phyloP scores from a whole-genome alignment of 345 rosid species.

The Lepidium aucheri region DNA sequence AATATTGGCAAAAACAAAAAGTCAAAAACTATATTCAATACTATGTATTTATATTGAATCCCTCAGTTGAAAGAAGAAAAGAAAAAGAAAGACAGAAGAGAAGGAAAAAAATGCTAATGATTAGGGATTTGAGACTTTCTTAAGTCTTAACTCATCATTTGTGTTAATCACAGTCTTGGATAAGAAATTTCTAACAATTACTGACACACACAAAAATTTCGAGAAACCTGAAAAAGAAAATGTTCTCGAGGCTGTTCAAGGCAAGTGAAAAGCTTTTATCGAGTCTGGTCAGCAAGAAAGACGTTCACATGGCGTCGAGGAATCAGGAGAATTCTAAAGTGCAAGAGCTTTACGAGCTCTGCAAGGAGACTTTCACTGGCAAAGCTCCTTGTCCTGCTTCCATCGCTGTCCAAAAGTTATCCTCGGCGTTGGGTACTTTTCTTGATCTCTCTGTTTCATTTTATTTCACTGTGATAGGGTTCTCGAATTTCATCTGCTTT shows the following conservation, averaged over 20 bases:
- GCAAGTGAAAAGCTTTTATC: slow-evolving; percentile 40
- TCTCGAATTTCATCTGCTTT: neutral
- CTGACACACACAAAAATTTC: slow-evolving; percentile 7
- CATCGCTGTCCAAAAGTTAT: slow-evolving; percentile 35
- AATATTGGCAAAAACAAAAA: too few relatives aligned
- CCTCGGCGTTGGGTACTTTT: slow-evolving; percentile 68
- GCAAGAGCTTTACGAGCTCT: slow-evolving; percentile 61
- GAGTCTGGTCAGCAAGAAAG: slow-evolving; percentile 26
- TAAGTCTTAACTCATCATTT: neutral
- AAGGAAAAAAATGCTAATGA: neutral
- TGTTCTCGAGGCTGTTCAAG: slow-evolving; percentile 42
- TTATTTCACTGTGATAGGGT: neutral
- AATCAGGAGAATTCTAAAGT: slow-evolving; percentile 39
- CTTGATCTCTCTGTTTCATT: neutral
- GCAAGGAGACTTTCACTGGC: slow-evolving; percentile 49
- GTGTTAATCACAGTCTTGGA: slow-evolving; percentile 2
- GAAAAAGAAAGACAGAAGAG: too few relatives aligned
- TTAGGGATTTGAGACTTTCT: neutral
- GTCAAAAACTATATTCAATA: too few relatives aligned
- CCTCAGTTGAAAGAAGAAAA: too few relatives aligned
- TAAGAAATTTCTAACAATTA: slow-evolving; percentile 22
- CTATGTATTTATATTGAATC: too few relatives aligned
- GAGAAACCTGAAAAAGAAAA: neutral
- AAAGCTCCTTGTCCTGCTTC: slow-evolving; percentile 51
- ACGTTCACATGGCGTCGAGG: slow-evolving; percentile 35